Percentiles rank a stretch among this genome's conserved stretches.
phyloP scores from a whole-genome alignment of 208 protist species.

The Crithidia mellificae region DNA sequence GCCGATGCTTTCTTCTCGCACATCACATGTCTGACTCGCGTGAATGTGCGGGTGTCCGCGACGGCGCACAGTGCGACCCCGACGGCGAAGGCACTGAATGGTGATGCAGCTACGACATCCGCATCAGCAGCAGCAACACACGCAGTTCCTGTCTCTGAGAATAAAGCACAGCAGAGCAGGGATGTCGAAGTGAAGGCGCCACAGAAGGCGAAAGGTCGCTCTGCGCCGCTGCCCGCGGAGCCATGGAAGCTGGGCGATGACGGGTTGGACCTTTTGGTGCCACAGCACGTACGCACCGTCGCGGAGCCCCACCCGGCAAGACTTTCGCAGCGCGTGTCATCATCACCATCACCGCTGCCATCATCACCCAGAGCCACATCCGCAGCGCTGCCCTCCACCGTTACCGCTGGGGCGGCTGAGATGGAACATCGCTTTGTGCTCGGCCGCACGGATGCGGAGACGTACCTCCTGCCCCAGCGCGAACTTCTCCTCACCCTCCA shows the following conservation, averaged over 20 bases:
- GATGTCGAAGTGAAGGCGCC: no score
- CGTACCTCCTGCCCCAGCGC: conserved; percentile 75
- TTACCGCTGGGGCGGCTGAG: neutral
- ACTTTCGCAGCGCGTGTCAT: neutral
- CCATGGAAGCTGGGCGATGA: conserved; percentile 66
- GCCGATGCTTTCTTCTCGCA: conserved; percentile 25
- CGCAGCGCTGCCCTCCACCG: no score
- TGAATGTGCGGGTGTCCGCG: conserved; percentile 21
- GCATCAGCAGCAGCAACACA: neutral
- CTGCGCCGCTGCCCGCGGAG: conserved; percentile 24
- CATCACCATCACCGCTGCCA: neutral
- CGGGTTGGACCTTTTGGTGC: conserved; percentile 52
- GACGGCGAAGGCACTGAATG: no score
- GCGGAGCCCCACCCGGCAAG: conserved; percentile 32
- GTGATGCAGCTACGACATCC: neutral
- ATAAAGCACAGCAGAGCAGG: neutral
- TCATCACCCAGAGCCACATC: no score
- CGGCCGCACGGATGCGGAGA: conserved; percentile 64
- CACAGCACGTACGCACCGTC: conserved; percentile 52
- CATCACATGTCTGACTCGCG: conserved; percentile 31
- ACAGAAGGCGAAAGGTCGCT: neutral
- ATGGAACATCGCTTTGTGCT: conserved; percentile 23
- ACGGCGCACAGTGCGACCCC: no score
- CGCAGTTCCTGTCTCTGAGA: neutral
- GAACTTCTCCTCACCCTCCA: conserved; percentile 70